Evolutionary conservation across 495 filamentous ascomycete genomes (phyloP), one percentile per base, ranked within the genome.

Genomic region (Penicillium egyptiacum): DNA sequence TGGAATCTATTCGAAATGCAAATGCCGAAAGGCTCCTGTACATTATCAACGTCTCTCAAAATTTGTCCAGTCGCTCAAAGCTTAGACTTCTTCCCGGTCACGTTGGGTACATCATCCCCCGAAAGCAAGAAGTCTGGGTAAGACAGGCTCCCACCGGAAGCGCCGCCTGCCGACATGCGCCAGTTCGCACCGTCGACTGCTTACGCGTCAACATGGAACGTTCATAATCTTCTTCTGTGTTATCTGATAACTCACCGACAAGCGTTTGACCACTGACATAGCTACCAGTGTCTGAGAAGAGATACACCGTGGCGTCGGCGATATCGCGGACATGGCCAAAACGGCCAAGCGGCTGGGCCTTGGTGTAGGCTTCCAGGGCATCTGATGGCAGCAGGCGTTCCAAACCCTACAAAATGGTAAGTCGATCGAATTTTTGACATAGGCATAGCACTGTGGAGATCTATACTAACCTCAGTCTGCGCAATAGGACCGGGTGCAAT

Each of bases 241-340:
- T 8, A 31, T 42, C 4, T 42, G 3, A 39, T 5, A 14, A 72
- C 76, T 55, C 61, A 77, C 76, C 90, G 45, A 96, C 88, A 10
- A 96, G 70, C 5, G 81, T 81, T 39, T 87, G 84, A 2, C 90
- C 91, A 59, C 85, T 95, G 8, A 96, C 82, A 66, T 89, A 97
- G 63, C 85, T 92, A 3, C 88, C 92, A 0, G 88, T 85, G 46
- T 93, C 88, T 23, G 85, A 86, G 60, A 96, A 91, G 22, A 96
- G 70, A 61, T 83, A 98, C 0, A 98, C 85, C 0, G 92, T 96
- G 16, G 92, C 90, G 75, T 98, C 92, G 0, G 92, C 88, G 64
- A 98, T 92, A 63, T 98, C 93, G 55, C 85, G 85, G 9, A 96
- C 83, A 1, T 80, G 84, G n/a, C 93, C 94, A 59, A 81, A 81